Evolutionary conservation across 345 rosid genomes (phyloP), one percentile per base, ranked within the genome.

Genomic region (Lumnitzera racemosa): DNA sequence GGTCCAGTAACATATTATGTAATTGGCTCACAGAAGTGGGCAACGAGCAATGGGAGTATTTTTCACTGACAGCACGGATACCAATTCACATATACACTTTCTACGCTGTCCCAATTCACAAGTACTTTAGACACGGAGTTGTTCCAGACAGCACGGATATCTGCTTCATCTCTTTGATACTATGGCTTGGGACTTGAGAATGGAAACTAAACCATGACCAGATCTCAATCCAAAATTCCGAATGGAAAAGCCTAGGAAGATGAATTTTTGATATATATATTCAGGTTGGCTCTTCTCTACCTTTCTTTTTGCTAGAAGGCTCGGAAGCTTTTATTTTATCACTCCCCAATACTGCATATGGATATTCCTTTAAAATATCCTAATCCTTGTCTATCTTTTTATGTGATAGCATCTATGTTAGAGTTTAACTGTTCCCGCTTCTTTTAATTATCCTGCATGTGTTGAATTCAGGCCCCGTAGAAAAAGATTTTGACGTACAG

Each of bases 141-240:
- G 61, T 76, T 80, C 59, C 83, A 77, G 72, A 74, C 95, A 16
- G 85, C 90, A 0, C 74, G 88, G 61, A 36, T 80, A 56, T 85
- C 97, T 56, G 80, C 90, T 63, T 79, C 89, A 5, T 86, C 96
- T 13, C 57, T 89, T 55, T 77, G 91, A 73, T 86, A 86, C 73
- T 86, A 80, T 29, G 95, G 95, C 12, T 67, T 89, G 72, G 95
- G 96, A 53, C 91, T 89, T 24, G 62, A 89, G 80, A 86, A 89
- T 80, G 96, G 91, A 16, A 80, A 81, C 76, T 89, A 89, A 67
- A 83, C 63, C 49, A 75, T 83, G 41, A 61, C 43, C 49, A 83
- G 68, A 59, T 24, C 23, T 53, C 31, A 16, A 74, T 76, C 43
- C 17, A 2, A 31, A 64, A 66, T 47, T 53, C 67, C 13, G 57